Evolutionary conservation across 495 filamentous ascomycete species (phyloP).

Genomic region (Penicillium pulvis): DNA sequence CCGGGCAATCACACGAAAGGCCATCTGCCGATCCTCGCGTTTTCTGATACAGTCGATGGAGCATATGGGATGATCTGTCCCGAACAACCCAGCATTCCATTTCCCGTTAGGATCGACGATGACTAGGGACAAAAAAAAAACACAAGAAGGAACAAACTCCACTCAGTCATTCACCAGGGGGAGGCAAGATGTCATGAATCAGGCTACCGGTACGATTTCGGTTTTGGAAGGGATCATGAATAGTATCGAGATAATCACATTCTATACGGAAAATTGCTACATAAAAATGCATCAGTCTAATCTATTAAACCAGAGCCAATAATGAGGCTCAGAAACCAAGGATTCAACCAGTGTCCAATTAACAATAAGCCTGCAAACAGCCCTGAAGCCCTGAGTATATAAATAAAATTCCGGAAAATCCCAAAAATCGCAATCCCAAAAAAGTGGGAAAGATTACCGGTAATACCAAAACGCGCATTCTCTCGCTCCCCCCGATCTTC

Average conservation of each 20-base stretch:
- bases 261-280: neutral
- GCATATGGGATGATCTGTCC: slow-evolving; percentile 10
- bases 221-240: neutral
- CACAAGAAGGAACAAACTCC: neutral
- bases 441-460: slow-evolving; percentile 1
- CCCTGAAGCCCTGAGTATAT: neutral
- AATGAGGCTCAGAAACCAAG: neutral
- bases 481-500: slow-evolving; percentile 3
- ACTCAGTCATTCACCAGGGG: neutral
- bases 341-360: neutral
- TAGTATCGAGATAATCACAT: neutral
- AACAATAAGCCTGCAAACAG: neutral
- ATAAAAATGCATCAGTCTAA: neutral
- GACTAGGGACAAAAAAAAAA: slow-evolving; percentile 1
- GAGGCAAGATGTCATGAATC: neutral
- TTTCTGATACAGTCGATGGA: slow-evolving; percentile 11
- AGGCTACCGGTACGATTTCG: neutral
- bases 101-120: slow-evolving; percentile 18
- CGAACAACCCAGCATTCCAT: slow-evolving; percentile 15
- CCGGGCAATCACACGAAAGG: neutral
- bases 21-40: slow-evolving; percentile 13
- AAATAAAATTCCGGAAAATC: neutral
- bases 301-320: no score
- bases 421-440: neutral
- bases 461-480: slow-evolving; percentile 11